Percentiles rank a stretch among this genome's conserved stretches.
Evolutionary conservation across 495 filamentous ascomycete genomes (phyloP).

Genomic region (Bombardia bombarda): DNA sequence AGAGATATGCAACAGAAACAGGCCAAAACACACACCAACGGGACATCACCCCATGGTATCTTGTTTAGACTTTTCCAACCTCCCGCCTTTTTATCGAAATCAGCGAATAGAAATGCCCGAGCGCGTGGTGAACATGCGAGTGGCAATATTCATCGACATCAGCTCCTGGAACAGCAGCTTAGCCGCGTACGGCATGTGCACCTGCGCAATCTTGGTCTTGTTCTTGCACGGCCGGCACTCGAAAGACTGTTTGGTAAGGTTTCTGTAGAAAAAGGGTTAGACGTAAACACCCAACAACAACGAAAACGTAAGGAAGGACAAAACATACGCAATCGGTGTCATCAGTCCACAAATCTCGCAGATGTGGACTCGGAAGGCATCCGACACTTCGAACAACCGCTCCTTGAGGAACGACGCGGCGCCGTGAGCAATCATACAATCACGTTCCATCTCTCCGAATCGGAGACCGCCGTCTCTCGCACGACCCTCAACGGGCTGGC

Average conservation of each 20-base stretch:
- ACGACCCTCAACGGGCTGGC: slow-evolving; percentile 97
- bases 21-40: too few species aligned
- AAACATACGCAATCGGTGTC: slow-evolving; percentile 95
- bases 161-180: slow-evolving; percentile 99
- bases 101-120: slow-evolving; percentile 63
- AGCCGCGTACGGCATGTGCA: slow-evolving; percentile 95
- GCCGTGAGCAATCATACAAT: slow-evolving; percentile 99
- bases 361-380: slow-evolving; percentile 97
- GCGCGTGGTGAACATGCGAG: slow-evolving; percentile 87
- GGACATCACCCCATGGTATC: too few species aligned
- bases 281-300: too few species aligned
- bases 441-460: slow-evolving; percentile 99
- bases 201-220: slow-evolving; percentile 94
- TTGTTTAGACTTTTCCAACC: too few species aligned
- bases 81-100: neutral
- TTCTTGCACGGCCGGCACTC: slow-evolving; percentile 97
- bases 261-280: slow-evolving; percentile 46
- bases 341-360: slow-evolving; percentile 98
- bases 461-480: slow-evolving; percentile 95
- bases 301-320: slow-evolving; percentile 2
- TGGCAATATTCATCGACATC: slow-evolving; percentile 94
- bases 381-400: slow-evolving; percentile 90
- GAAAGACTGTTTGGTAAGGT: slow-evolving; percentile 86
- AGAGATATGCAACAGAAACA: too few species aligned
- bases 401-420: slow-evolving; percentile 96